Base-by-base conservation (phyloP, 257 asterid species). In the Solanum sitiens region DNA sequence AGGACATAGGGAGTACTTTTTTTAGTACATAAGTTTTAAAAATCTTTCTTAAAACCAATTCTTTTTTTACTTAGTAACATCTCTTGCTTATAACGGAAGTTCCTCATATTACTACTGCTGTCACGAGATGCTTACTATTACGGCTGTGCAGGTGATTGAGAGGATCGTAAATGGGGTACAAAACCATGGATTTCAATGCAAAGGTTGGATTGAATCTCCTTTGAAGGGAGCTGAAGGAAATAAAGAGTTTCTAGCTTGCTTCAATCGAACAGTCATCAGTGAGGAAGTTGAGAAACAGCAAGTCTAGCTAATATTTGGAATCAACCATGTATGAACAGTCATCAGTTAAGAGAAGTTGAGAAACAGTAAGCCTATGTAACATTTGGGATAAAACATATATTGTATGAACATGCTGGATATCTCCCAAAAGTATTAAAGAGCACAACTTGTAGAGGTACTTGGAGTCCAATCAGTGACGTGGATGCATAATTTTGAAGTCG, bases 171-270 rank as follows among this genome's bases (percentile, higher is more conserved):
- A 93, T 40, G 98, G 99, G 18, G 98, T 97, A 32, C 94, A 95
- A 92, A 92, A 86, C 50, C 83, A 91, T 11, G 98, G 99, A 75
- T 96, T 97, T 85, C 89, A 86, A 79, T 96, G 99, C 91, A 91
- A 90, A 80, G 99, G 99, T 44, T 96, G 99, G 99, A 93, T 97
- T 7, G 98, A 96, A 45, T 97, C 99, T 20, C 99, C 99, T 30
- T 84, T 96, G 84, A 95, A 94, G 92, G 99, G 99, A 12, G 99
- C 96, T n/a, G 98, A 96, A 20, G 99, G 99, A 47, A 97, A 96
- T 91, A 94, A 83, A 90, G 99, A 97, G 89, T 97, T 97, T 89
- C 92, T 95, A 67, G 98, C 98, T 74, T 92, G 91, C 87, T 96
- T 96, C 90, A 86, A 33, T 86, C 94, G 95, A 42, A 85, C 86